A percentile compares a stretch with the other conserved stretches of the same genome.
Evolutionary conservation across 169 alveolate species (phyloP).

Genomic region (Babesia sp.): DNA sequence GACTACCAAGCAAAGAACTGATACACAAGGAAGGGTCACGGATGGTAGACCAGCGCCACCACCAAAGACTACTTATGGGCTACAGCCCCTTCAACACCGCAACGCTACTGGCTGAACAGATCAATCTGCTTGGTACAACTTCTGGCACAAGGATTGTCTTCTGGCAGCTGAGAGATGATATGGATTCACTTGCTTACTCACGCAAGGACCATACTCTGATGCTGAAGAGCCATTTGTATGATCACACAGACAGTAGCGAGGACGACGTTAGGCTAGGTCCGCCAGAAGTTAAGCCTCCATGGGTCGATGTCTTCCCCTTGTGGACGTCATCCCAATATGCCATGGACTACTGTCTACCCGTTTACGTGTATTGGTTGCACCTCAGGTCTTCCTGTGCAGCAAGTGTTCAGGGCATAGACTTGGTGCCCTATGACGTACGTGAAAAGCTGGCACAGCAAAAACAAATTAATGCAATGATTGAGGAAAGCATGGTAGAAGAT

Average conservation of each 20-base stretch:
- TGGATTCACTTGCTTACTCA: conserved; percentile 75
- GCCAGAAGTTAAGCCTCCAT: conserved; percentile 9
- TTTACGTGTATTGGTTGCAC: conserved; percentile 86
- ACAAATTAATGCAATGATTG: neutral
- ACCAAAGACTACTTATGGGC: conserved; percentile 84
- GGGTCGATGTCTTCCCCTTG: conserved; percentile 76
- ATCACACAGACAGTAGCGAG: conserved; percentile 38
- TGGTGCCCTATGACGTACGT: conserved; percentile 72
- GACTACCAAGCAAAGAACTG: conserved; percentile 85
- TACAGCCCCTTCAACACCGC: conserved; percentile 86
- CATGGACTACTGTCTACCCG: conserved; percentile 85
- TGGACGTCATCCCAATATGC: conserved; percentile 83
- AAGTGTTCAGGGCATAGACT: conserved; percentile 82
- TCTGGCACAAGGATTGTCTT: conserved; percentile 84
- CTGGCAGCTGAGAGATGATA: conserved; percentile 85
- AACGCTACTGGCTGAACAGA: conserved; percentile 84
- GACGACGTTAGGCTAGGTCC: neutral
- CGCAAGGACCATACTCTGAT: conserved; percentile 73
- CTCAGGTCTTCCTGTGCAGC: conserved; percentile 80
- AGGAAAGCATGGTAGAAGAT: conserved; percentile 15
- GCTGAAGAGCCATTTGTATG: conserved; percentile 62
- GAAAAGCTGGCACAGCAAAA: conserved; percentile 2
- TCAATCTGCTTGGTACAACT: conserved; percentile 80
- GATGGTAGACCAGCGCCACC: conserved; percentile 85
- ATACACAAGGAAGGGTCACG: conserved; percentile 81